Conservation (phyloP, 192 early-diverging fungal species). For the Glomus cerebriforme region DNA sequence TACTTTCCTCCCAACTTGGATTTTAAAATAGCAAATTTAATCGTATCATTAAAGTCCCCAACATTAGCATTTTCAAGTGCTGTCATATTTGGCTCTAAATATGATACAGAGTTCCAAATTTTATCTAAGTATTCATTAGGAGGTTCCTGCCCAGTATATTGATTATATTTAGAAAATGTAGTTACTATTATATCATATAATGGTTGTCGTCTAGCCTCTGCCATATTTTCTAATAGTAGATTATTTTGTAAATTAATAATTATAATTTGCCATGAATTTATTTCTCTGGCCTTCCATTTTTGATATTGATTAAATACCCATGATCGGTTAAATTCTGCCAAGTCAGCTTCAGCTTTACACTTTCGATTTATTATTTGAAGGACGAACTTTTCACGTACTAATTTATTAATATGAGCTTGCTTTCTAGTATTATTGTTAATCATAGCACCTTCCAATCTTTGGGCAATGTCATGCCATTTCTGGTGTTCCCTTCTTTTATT, state of each 20-base stretch:
- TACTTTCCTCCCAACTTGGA: background rate
- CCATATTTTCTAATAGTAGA: background rate
- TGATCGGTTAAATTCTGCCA: too few species aligned
- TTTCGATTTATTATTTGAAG: too few species aligned
- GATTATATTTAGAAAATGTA: background rate
- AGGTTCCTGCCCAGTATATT: constrained; percentile 9
- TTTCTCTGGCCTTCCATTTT: too few species aligned
- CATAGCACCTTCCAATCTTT: too few species aligned
- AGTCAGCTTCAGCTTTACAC: too few species aligned
- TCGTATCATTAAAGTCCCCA: constrained; percentile 21
- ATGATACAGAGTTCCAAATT: background rate
- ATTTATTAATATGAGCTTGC: too few species aligned
- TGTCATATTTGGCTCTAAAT: background rate
- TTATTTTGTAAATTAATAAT: constrained; percentile 11
- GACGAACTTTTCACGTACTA: too few species aligned
- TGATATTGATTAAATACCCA: too few species aligned
- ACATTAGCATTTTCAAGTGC: constrained; percentile 29
- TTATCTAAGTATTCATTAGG: constrained; percentile 7
- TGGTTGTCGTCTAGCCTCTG: constrained; percentile 14
- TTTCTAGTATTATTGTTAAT: too few species aligned
- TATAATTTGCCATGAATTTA: background rate
- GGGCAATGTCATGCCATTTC: too few species aligned
- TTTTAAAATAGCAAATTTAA: constrained; percentile 21
- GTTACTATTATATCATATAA: background rate
- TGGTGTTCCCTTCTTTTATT: too few species aligned